Percentiles rank a stretch among this genome's conserved stretches.
Evolutionary conservation across 139 green algal genomes (phyloP).

Genomic region (Chlamydomonas incerta): DNA sequence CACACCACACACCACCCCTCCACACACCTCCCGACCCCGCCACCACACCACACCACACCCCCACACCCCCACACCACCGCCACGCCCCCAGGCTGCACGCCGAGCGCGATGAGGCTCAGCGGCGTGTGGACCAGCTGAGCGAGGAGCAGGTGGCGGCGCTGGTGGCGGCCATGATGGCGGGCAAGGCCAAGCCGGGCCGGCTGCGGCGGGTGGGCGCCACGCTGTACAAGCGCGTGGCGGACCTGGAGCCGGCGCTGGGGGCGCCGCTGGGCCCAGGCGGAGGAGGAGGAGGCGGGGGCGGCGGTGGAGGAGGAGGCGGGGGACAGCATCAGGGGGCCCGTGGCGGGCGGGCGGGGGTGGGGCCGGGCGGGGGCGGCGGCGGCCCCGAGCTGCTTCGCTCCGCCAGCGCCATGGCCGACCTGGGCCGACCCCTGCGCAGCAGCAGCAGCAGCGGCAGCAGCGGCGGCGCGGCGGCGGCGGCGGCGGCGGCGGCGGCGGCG

Average conservation of each 20-base stretch:
- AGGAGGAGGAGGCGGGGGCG: background rate
- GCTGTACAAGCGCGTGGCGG: conserved; percentile 51
- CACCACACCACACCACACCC: too few species aligned
- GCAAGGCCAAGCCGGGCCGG: conserved; percentile 52
- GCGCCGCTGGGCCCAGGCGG: conserved; percentile 17
- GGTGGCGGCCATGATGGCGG: conserved; percentile 52
- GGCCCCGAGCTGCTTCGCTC: too few species aligned
- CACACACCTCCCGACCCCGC: too few species aligned
- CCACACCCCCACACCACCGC: too few species aligned
- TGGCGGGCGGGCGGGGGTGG: too few species aligned
- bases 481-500: too few species aligned
- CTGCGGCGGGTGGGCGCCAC: conserved; percentile 55
- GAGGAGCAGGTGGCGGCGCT: conserved; percentile 48
- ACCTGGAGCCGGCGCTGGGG: conserved; percentile 6
- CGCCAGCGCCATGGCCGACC: too few species aligned
- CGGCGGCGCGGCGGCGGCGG: too few species aligned
- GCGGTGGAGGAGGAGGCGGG: background rate
- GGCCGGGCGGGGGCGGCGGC: too few species aligned
- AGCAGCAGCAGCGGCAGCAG: too few species aligned
- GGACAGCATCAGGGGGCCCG: background rate
- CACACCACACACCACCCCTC: too few species aligned
- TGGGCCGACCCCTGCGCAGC: too few species aligned
- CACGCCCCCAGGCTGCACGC: conserved; percentile 13
- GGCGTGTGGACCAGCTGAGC: conserved; percentile 47
- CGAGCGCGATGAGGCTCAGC: conserved; percentile 51